Conservation (phyloP, 106 monocot genomes). For the Platanthera zijinensis region DNA sequence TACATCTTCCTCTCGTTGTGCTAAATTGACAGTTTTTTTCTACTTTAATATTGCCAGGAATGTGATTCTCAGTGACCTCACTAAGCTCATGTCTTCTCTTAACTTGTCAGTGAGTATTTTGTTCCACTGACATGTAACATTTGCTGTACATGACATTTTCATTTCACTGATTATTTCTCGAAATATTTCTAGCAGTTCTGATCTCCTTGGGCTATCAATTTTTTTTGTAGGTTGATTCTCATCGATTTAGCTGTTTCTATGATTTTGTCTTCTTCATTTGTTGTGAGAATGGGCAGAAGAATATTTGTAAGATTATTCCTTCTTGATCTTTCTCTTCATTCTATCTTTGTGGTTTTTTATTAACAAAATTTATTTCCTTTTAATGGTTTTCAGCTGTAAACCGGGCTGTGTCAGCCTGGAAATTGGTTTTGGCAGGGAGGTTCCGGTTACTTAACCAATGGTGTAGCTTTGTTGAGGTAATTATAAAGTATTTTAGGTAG, state of each 20-base stretch:
- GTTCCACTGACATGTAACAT: not conserved
- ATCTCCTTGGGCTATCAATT: not conserved
- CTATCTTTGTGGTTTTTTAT: not conserved
- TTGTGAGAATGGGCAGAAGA: conserved; percentile 87
- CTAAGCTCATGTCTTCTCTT: conserved; percentile 48
- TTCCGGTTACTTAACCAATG: conserved; percentile 76
- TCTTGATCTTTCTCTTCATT: not conserved
- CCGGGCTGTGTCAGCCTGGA: conserved; percentile 74
- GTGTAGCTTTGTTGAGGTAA: conserved; percentile 88
- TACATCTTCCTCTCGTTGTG: not conserved
- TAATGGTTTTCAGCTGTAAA: conserved; percentile 43
- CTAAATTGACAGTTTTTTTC: not conserved
- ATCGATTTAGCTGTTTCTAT: conserved; percentile 67
- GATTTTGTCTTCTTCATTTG: conserved; percentile 86
- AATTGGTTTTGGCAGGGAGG: conserved; percentile 65
- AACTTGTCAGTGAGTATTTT: conserved; percentile 44
- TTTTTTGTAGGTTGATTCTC: conserved; percentile 53
- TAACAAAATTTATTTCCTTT: not conserved
- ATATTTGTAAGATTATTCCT: conserved; percentile 49
- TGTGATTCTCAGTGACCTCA: conserved; percentile 36
- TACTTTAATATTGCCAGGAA: conserved; percentile 28
- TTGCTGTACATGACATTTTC: not conserved
- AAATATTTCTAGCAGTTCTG: not conserved
- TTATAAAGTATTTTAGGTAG: not conserved
- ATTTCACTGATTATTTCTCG: not conserved